Conservation (phyloP, 2,329 filamentous ascomycete genomes). For the Macrophomina phaseolina region DNA sequence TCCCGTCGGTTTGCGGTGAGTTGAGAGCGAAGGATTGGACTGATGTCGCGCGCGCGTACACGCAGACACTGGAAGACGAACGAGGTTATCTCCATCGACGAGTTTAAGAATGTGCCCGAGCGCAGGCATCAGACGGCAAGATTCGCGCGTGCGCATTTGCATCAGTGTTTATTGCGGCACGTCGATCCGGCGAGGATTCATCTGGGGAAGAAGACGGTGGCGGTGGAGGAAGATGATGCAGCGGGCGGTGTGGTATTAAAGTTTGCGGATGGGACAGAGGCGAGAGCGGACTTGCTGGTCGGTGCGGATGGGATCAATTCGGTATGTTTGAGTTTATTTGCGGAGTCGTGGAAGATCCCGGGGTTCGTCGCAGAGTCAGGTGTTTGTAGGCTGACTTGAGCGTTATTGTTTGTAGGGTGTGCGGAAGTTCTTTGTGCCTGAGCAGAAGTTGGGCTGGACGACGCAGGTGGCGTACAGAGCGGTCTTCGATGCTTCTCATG, state of each 20-base stretch:
- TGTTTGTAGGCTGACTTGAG: conserved; percentile 34
- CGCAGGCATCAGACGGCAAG: conserved; percentile 43
- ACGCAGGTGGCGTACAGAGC: conserved; percentile 47
- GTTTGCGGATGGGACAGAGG: conserved; percentile 40
- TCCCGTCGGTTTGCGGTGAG: not conserved
- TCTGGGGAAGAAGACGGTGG: conserved; percentile 37
- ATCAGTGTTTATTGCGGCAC: conserved; percentile 41
- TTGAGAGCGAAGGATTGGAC: not conserved
- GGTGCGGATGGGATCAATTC: conserved; percentile 48
- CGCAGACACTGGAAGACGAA: conserved; percentile 45
- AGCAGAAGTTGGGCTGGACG: conserved; percentile 37
- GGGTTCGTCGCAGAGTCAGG: not conserved
- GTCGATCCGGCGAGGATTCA: conserved; percentile 40
- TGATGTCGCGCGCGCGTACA: not conserved
- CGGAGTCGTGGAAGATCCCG: not conserved
- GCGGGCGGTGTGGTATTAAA: conserved; percentile 33
- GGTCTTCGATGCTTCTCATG: conserved; percentile 43
- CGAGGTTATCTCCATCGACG: conserved; percentile 43
- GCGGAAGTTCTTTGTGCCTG: conserved; percentile 17
- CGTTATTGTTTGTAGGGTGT: not conserved
- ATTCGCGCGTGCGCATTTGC: conserved; percentile 45
- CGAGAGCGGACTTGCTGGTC: conserved; percentile 40
- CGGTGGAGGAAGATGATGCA: conserved; percentile 27
- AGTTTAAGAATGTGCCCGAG: conserved; percentile 39
- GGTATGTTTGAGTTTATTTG: conserved; percentile 39